Evolutionary conservation across 179 eudicot genomes (phyloP).

Genomic region (Gypsophila paniculata): DNA sequence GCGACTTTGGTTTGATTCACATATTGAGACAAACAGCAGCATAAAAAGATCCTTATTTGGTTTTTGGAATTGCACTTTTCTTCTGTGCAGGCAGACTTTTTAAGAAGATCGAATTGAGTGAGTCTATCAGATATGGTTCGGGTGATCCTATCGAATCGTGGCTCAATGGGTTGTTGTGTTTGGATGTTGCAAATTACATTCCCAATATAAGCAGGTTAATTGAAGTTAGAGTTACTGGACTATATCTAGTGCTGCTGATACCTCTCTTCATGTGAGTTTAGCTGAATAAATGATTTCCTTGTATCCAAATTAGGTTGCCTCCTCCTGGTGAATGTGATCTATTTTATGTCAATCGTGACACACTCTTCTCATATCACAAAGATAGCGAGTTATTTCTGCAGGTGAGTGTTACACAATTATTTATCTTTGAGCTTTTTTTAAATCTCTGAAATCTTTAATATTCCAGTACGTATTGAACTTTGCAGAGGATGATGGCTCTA

Average conservation of each 20-base stretch:
- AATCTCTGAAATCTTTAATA: constrained; percentile 4
- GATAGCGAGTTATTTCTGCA: constrained; percentile 86
- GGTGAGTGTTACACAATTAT: constrained; percentile 34
- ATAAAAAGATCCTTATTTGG: background rate
- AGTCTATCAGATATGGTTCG: constrained; percentile 85
- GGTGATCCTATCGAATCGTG: constrained; percentile 86
- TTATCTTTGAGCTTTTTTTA: background rate
- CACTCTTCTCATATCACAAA: constrained; percentile 88
- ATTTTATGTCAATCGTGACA: constrained; percentile 88
- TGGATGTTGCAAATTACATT: constrained; percentile 72
- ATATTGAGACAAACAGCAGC: background rate
- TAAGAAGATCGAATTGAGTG: constrained; percentile 72
- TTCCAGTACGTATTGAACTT: constrained; percentile 4
- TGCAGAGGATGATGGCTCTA: constrained; percentile 95
- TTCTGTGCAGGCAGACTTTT: constrained; percentile 59
- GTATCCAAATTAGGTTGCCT: constrained; percentile 47
- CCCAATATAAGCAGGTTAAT: constrained; percentile 77
- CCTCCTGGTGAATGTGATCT: constrained; percentile 73
- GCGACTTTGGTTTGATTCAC: background rate
- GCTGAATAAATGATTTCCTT: constrained; percentile 10
- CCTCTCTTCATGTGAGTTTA: background rate
- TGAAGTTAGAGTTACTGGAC: background rate
- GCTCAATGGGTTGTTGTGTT: constrained; percentile 76
- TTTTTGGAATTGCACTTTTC: background rate
- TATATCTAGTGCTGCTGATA: background rate